phyloP scores from a whole-genome alignment of 2,329 filamentous ascomycete genomes.

The Ophiocordyceps robertsii region DNA sequence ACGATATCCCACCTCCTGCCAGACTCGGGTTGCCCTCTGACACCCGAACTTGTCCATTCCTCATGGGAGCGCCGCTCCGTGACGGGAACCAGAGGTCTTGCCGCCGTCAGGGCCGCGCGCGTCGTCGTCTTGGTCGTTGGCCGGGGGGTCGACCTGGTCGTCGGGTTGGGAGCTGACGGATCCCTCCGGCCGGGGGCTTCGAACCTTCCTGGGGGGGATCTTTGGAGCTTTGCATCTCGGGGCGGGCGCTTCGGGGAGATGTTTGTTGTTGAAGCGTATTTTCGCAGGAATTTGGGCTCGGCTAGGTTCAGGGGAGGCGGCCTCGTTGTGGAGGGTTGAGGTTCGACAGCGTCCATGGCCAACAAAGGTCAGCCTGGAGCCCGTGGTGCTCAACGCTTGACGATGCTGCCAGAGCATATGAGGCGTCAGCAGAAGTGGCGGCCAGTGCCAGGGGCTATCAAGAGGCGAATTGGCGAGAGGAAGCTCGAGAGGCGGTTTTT shows the following conservation, averaged over 20 bases:
- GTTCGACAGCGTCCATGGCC: constrained; percentile 10
- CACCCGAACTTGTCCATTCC: constrained; percentile 19
- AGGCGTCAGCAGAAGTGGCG: neutral
- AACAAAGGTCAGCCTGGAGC: constrained; percentile 3
- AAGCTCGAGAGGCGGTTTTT: neutral
- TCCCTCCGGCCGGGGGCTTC: constrained; percentile 3
- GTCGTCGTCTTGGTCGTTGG: constrained; percentile 1
- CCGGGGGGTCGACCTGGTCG: neutral
- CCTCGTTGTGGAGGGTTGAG: constrained; percentile 5
- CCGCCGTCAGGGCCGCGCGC: constrained; percentile 8
- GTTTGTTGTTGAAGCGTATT: constrained; percentile 1
- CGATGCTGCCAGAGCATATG: neutral
- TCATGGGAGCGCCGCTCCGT: constrained; percentile 32
- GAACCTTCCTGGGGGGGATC: neutral
- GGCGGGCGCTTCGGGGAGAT: constrained; percentile 1
- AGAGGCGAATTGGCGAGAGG: neutral
- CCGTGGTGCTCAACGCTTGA: constrained; percentile 4
- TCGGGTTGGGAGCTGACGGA: constrained; percentile 3
- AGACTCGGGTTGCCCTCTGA: constrained; percentile 39
- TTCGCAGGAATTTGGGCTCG: neutral
- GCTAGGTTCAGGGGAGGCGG: constrained; percentile 4
- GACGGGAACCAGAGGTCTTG: constrained; percentile 29
- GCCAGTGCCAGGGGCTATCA: neutral
- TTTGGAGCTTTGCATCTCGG: constrained; percentile 3
- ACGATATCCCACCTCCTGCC: constrained; percentile 42